These are phyloP conservation scores for Vanderwaltozyma polyspora DNA, from an alignment of 805 yeast genomes.

Conservation along the genomic window DNA sequence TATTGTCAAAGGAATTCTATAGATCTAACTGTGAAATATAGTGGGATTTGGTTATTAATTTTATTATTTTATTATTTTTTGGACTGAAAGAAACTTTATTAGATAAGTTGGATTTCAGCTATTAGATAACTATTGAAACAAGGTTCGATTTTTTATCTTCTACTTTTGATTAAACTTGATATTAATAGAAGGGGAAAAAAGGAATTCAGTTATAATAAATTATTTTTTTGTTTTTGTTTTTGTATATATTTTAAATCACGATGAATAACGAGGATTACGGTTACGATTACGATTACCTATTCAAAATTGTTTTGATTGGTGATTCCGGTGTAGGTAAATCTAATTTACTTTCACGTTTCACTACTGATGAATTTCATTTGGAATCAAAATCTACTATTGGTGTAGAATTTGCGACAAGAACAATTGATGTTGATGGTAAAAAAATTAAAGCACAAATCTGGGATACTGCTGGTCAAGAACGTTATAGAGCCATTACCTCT, in stretches of 20 bases:
- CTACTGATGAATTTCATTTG: conserved; percentile 89
- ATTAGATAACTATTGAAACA: too few species aligned
- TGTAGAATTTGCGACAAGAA: conserved; percentile 95
- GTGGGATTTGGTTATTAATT: too few species aligned
- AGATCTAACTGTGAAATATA: too few species aligned
- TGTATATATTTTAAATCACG: background rate
- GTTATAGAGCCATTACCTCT: conserved; percentile 94
- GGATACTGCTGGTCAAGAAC: conserved; percentile 99
- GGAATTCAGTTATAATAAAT: too few species aligned
- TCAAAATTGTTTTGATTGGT: conserved; percentile 89
- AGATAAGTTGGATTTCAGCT: too few species aligned
- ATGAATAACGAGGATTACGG: conserved; percentile 51
- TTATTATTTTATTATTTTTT: too few species aligned
- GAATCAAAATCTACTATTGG: conserved; percentile 94
- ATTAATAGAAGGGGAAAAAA: too few species aligned
- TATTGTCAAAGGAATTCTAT: too few species aligned
- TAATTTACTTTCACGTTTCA: conserved; percentile 83
- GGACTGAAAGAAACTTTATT: too few species aligned
- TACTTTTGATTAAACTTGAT: too few species aligned
- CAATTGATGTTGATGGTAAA: conserved; percentile 77
- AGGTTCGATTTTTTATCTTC: too few species aligned
- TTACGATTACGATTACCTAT: conserved; percentile 81
- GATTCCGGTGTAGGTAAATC: conserved; percentile 97
- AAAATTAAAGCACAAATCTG: conserved; percentile 85
- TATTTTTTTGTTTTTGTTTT: background rate